Evolutionary conservation across 208 protist species (phyloP), one percentile per base, ranked within the genome.

Genomic region (Leishmania lainsoni): DNA sequence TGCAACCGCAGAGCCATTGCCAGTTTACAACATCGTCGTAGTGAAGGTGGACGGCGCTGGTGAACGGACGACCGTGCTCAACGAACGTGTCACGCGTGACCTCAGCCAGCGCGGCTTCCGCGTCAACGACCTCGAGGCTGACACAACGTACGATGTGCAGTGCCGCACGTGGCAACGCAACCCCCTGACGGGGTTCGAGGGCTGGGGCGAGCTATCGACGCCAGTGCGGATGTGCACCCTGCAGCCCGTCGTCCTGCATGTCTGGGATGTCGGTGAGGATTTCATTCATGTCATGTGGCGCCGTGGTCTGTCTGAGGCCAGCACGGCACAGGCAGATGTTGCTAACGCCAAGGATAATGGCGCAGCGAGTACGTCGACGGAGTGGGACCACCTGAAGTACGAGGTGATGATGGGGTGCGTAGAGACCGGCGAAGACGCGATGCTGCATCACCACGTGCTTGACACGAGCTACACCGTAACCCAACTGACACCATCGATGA

Each of bases 231-330:
- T 90, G 61, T 86, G 87, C 72, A 98, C 96, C 14, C 84, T 98
- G 66, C 88, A 87, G 80, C 76, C 89, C 1, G 89, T 98, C 39
- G 85, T 80, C 48, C 78, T 98, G 75, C 87, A 95, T 58, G 83
- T 97, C 20, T 91, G 84, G 83, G 94, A 98, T 70, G 79, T 98
- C 70, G 96, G 96, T 59, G 96, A 98, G 79, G 92, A 98, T 75
- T 98, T 98, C 81, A 92, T 90, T 0, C 93, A 95, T 72, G 39
- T 98, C 49, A 79, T 88, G 52, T 98, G 96, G 94, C 83, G 81
- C 17, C 92, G 92, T 54, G 92, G 86, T 14, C 82, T 97, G 3
- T 78, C 84, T 4, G 84, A 91, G 35, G 72, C 75, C 17, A 52
- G 54, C 75, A 61, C 12, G 14, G 29, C 63, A 51, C 68, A 2